phyloP scores from a whole-genome alignment of 352 stramenopile species.

The Phytophthora crassamura region DNA sequence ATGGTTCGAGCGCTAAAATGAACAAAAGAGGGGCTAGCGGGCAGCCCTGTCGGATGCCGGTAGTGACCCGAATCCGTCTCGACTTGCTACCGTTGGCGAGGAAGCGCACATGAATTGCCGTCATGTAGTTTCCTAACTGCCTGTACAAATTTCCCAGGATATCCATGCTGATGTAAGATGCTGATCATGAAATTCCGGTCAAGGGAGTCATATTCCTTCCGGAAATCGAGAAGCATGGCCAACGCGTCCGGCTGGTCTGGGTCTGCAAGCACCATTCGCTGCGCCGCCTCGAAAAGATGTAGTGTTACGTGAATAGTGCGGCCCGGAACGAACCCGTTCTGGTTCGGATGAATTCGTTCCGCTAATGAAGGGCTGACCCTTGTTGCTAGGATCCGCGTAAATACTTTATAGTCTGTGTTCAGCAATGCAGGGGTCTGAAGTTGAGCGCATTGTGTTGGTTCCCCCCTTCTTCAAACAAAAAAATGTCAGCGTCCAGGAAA shows the following conservation, averaged over 20 bases:
- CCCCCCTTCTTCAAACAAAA: no score
- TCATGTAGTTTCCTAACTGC: not conserved
- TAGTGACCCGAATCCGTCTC: not conserved
- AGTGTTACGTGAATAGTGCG: no score
- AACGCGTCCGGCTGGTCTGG: not conserved
- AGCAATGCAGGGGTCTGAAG: no score
- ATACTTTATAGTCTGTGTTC: no score
- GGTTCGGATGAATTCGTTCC: no score
- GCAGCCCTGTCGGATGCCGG: conserved; percentile 12
- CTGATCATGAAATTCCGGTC: not conserved
- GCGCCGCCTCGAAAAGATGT: conserved; percentile 5
- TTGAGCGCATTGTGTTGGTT: no score
- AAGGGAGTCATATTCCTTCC: conserved; percentile 18
- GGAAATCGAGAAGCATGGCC: conserved; percentile 12
- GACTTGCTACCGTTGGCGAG: conserved; percentile 12
- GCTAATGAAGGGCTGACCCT: no score
- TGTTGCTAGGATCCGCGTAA: no score
- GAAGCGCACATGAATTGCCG: not conserved
- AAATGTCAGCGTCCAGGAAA: no score
- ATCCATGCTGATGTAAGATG: not conserved
- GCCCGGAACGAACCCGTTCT: no score
- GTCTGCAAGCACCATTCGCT: not conserved
- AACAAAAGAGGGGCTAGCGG: conserved; percentile 11
- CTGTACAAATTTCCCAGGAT: not conserved
- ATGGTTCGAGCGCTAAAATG: conserved; percentile 4